These are phyloP conservation scores for Suillus lakei DNA, from an alignment of 768 basidiomycete genomes.

Conservation along the genomic window DNA sequence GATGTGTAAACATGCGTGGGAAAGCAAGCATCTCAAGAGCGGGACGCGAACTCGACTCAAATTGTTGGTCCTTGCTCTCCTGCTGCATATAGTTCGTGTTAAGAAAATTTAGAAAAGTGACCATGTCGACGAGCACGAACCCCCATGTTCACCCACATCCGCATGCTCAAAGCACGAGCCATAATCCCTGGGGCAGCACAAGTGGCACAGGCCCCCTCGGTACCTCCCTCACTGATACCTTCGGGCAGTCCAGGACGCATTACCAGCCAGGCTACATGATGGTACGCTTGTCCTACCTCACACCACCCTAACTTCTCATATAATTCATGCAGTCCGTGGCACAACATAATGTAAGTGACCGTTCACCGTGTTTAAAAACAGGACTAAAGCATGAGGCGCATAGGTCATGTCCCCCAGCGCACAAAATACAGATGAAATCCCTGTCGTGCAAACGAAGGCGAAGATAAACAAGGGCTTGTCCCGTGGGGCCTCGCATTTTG, in stretches of 20 bases:
- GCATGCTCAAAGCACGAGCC: slow-evolving; percentile 52
- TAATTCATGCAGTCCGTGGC: slow-evolving; percentile 56
- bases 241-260: slow-evolving; percentile 74
- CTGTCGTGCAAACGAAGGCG: slow-evolving; percentile 79
- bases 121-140: slow-evolving; percentile 43
- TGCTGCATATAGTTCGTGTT: background rate
- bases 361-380: background rate
- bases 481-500: slow-evolving; percentile 72
- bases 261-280: slow-evolving; percentile 85
- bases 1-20: slow-evolving; percentile 25
- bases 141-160: background rate
- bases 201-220: slow-evolving; percentile 44
- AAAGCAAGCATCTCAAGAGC: slow-evolving; percentile 9
- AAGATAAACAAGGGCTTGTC: slow-evolving; percentile 76
- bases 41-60: background rate
- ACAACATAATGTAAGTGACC: slow-evolving; percentile 56
- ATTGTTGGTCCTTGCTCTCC: background rate
- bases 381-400: slow-evolving; percentile 1
- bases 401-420: slow-evolving; percentile 52
- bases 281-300: slow-evolving; percentile 47
- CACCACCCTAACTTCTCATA: background rate
- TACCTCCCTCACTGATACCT: slow-evolving; percentile 64
- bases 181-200: slow-evolving; percentile 52
- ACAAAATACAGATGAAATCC: slow-evolving; percentile 73
- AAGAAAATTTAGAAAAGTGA: background rate